Base-by-base conservation (phyloP, 768 basidiomycete species). In the Amanita fuliginea region DNA sequence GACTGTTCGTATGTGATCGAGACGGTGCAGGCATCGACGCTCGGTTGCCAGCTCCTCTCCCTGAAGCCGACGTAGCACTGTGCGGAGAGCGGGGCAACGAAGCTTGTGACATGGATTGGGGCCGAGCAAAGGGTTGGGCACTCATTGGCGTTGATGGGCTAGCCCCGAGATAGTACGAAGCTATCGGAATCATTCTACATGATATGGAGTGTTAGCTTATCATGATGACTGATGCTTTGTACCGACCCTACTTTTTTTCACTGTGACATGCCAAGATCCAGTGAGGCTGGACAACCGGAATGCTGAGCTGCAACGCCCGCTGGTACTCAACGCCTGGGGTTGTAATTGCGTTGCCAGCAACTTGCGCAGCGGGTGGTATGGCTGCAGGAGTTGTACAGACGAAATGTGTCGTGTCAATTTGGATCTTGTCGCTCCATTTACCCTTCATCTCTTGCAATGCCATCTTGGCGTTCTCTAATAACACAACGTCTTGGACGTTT, bases 381-480 rank as follows among this genome's bases (percentile, higher is more conserved):
- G 80, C 75, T 1, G 82, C 84, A 2, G 93, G 91, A 0, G 87
- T 91, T 14, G 92, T 95, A 61, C 93, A 95, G 36, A 97, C 93
- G 56, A 96, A 99, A 64, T 99, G 95, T 0, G 94, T 97, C 8
- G 95, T 98, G 61, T 99, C 95, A 51, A 98, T 94, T 68, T 94
- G 89, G 35, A 99, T 93, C 59, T 81, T 86, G 55, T 94, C 86
- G 58, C 82, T 88, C 83, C 86, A 93, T 55, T 85, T 85, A 0
- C 90, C 95, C 36, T 75, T 77, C 86, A 98, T 96, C 57, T 87
- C 82, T 41, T 74, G 62, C 47, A 99, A 65, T 6, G 91, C 89
- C 49, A 78, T 62, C 63, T 89, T 90, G 28, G 86, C 82, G 53
- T 92, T 82, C 59, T 88, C 84, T 49, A 95, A 72, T 51, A 94